Percentiles rank a stretch among this genome's conserved stretches.
phyloP scores from a whole-genome alignment of 2,329 filamentous ascomycete species.

The Trematosphaeria pertusa region DNA sequence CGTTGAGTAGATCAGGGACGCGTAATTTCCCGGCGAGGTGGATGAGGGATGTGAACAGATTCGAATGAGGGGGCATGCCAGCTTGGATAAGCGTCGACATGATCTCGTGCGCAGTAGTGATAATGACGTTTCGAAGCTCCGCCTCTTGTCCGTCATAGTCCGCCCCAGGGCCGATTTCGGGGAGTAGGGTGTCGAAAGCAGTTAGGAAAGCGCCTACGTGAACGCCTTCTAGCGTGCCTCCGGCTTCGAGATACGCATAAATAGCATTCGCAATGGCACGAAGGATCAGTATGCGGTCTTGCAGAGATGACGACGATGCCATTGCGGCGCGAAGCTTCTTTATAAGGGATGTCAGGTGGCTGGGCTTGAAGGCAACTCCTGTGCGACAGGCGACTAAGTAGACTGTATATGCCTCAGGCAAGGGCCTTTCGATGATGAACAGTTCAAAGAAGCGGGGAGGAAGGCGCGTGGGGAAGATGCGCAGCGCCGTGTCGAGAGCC shows the following conservation, averaged over 20 bases:
- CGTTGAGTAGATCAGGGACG: slow-evolving; percentile 31
- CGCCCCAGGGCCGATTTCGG: slow-evolving; percentile 20
- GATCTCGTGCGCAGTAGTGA: slow-evolving; percentile 31
- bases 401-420: slow-evolving; percentile 55
- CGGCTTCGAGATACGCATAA: slow-evolving; percentile 51
- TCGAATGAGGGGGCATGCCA: slow-evolving; percentile 29
- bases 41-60: slow-evolving; percentile 37
- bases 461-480: slow-evolving; percentile 53
- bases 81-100: slow-evolving; percentile 33
- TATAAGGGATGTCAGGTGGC: slow-evolving; percentile 43
- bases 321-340: slow-evolving; percentile 38
- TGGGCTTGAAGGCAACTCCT: slow-evolving; percentile 44
- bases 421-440: slow-evolving; percentile 54
- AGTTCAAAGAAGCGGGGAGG: slow-evolving; percentile 53
- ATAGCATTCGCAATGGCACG: slow-evolving; percentile 51
- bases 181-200: slow-evolving; percentile 38
- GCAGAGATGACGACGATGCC: slow-evolving; percentile 16
- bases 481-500: slow-evolving; percentile 56
- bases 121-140: slow-evolving; percentile 30
- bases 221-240: slow-evolving; percentile 43
- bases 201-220: slow-evolving; percentile 49
- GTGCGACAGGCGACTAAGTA: slow-evolving; percentile 58
- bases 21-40: slow-evolving; percentile 36
- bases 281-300: slow-evolving; percentile 35
- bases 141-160: slow-evolving; percentile 27